These are phyloP conservation scores for Intubia oerlemansii DNA, from an alignment of 2,329 filamentous ascomycete genomes.

Conservation along the genomic window DNA sequence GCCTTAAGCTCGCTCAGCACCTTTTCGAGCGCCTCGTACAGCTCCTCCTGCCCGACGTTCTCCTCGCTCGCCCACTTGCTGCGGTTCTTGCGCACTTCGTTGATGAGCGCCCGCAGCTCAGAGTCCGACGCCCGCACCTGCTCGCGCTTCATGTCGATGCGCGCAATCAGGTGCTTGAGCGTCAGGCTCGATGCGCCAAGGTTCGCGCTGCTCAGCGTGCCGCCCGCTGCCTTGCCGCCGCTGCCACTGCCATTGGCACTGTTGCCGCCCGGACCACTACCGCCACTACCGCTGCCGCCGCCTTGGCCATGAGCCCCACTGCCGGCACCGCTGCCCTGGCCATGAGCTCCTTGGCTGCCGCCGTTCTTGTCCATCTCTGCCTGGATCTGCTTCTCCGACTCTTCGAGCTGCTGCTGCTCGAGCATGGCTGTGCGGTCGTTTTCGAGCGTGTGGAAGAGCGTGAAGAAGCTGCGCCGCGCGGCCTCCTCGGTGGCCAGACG, in stretches of 20 bases:
- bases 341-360: too few species aligned
- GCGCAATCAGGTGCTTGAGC: constrained; percentile 86
- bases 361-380: constrained; percentile 68
- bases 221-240: constrained; percentile 41
- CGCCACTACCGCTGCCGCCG: too few species aligned
- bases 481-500: constrained; percentile 80
- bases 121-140: constrained; percentile 83
- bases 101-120: constrained; percentile 80
- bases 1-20: constrained; percentile 93
- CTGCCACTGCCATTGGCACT: constrained; percentile 12
- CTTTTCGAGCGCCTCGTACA: constrained; percentile 93
- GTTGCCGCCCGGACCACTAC: too few species aligned
- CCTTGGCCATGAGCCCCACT: too few species aligned
- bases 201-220: constrained; percentile 81
- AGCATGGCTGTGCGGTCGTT: constrained; percentile 92
- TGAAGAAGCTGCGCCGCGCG: constrained; percentile 78
- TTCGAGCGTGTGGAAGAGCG: constrained; percentile 85
- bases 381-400: constrained; percentile 88
- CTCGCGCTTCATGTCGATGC: constrained; percentile 82
- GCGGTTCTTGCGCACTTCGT: constrained; percentile 89
- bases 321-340: background rate
- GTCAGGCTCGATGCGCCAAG: constrained; percentile 89
- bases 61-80: constrained; percentile 99
- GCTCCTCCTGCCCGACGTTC: constrained; percentile 88
- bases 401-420: constrained; percentile 90